Conservation (phyloP, 169 alveolate species). For the Plasmodium inui region DNA sequence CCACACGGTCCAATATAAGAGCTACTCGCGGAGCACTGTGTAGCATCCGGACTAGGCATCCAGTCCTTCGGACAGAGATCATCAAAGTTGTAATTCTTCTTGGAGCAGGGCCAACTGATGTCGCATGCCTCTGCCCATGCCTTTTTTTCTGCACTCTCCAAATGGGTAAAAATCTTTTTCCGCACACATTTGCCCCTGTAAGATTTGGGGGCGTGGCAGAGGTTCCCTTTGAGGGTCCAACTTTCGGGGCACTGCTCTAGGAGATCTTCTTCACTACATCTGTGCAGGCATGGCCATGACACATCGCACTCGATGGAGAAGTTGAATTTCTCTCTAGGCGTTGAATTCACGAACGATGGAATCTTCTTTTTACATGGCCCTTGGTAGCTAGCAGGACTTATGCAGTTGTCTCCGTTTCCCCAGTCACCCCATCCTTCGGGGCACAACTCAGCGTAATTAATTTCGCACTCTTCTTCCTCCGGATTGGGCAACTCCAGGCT, state of each 20-base stretch:
- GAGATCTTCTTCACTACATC: neutral
- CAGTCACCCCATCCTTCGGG: slow-evolving; percentile 83
- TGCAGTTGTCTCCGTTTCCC: slow-evolving; percentile 65
- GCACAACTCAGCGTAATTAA: slow-evolving; percentile 81
- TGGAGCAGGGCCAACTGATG: slow-evolving; percentile 82
- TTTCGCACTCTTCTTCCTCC: slow-evolving; percentile 77
- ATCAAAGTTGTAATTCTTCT: slow-evolving; percentile 13
- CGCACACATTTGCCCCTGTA: slow-evolving; percentile 79
- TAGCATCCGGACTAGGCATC: slow-evolving; percentile 68
- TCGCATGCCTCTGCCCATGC: slow-evolving; percentile 76
- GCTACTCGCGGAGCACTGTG: slow-evolving; percentile 78
- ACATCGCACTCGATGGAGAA: slow-evolving; percentile 38
- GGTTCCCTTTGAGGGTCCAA: slow-evolving; percentile 71
- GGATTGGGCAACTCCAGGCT: slow-evolving; percentile 74
- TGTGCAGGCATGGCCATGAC: slow-evolving; percentile 72
- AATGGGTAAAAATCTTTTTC: slow-evolving; percentile 73
- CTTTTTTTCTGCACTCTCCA: slow-evolving; percentile 78
- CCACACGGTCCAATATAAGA: slow-evolving; percentile 82
- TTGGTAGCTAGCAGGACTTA: slow-evolving; percentile 44
- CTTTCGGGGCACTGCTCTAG: slow-evolving; percentile 30
- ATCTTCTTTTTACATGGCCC: slow-evolving; percentile 65
- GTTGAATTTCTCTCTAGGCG: slow-evolving; percentile 29
- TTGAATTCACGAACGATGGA: slow-evolving; percentile 29
- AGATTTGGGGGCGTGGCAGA: slow-evolving; percentile 77
- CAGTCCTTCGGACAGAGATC: slow-evolving; percentile 70